Conservation (phyloP, 352 stramenopile genomes). For the Phytopythium ostracodes region DNA sequence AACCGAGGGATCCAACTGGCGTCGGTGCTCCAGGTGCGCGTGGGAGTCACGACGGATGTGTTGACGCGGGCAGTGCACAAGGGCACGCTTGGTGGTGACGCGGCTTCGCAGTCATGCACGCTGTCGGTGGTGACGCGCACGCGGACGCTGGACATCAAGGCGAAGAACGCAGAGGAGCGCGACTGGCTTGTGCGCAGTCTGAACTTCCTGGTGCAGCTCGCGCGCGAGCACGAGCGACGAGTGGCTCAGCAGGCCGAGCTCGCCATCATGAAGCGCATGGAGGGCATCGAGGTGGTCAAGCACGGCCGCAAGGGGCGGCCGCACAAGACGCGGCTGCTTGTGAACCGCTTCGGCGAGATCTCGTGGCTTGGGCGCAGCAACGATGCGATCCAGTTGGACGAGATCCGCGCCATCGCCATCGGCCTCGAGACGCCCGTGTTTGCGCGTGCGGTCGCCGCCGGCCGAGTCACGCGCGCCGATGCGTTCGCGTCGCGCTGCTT, state of each 20-base stretch:
- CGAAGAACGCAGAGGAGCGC: slow-evolving; percentile 55
- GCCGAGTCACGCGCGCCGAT: slow-evolving; percentile 23
- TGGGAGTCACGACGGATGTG: slow-evolving; percentile 58
- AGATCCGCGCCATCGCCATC: slow-evolving; percentile 53
- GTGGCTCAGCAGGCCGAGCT: slow-evolving; percentile 78
- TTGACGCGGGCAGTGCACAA: slow-evolving; percentile 65
- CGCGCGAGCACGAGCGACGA: slow-evolving; percentile 64
- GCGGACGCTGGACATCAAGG: slow-evolving; percentile 74
- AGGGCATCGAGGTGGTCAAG: slow-evolving; percentile 66
- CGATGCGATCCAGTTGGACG: slow-evolving; percentile 73
- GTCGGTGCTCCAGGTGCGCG: slow-evolving; percentile 49
- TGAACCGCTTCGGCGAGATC: slow-evolving; percentile 81
- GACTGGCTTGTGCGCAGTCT: slow-evolving; percentile 80
- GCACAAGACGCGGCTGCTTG: slow-evolving; percentile 79
- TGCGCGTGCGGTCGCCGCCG: slow-evolving; percentile 30
- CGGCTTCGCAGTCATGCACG: slow-evolving; percentile 66
- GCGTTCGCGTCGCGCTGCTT: slow-evolving; percentile 44
- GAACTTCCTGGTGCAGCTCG: slow-evolving; percentile 66
- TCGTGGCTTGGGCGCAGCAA: slow-evolving; percentile 77
- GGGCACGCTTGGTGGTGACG: slow-evolving; percentile 45
- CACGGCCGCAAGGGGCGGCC: slow-evolving; percentile 69
- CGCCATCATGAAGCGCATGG: slow-evolving; percentile 84
- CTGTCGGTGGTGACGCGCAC: slow-evolving; percentile 72
- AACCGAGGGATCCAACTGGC: slow-evolving; percentile 54
- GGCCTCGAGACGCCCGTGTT: slow-evolving; percentile 70